phyloP scores from a whole-genome alignment of 2,329 filamentous ascomycete species.

The Didymella sp. region DNA sequence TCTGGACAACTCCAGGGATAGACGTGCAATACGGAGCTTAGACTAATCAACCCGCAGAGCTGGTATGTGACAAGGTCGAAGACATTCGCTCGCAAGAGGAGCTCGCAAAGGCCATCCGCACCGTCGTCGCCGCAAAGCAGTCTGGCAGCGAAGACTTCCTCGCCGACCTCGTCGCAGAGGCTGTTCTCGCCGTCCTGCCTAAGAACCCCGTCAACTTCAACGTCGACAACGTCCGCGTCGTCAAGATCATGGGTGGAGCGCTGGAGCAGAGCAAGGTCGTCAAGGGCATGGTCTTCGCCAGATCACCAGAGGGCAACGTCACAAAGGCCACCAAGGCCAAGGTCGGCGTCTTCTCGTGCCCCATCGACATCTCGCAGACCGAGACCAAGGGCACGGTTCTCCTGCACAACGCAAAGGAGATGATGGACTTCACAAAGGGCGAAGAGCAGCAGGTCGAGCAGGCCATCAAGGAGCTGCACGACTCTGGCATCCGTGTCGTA shows the following conservation, averaged over 20 bases:
- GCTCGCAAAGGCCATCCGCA: constrained; percentile 92
- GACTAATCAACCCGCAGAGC: constrained; percentile 59
- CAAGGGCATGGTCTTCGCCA: constrained; percentile 97
- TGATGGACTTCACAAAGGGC: constrained; percentile 97
- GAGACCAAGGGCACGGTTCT: constrained; percentile 99
- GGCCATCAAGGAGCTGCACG: constrained; percentile 92
- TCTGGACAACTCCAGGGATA: too few relatives aligned
- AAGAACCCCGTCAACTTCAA: constrained; percentile 98
- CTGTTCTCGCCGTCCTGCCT: constrained; percentile 83
- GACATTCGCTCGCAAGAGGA: constrained; percentile 82
- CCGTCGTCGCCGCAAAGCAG: constrained; percentile 96
- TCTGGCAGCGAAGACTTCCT: constrained; percentile 90
- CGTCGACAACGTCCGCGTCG: constrained; percentile 97
- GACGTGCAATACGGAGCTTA: not conserved
- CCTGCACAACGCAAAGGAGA: constrained; percentile 96
- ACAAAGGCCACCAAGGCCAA: constrained; percentile 94
- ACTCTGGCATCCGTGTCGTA: constrained; percentile 89
- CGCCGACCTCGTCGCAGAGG: constrained; percentile 84
- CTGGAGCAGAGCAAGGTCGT: constrained; percentile 93
- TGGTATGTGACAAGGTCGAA: constrained; percentile 88
- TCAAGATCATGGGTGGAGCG: constrained; percentile 99
- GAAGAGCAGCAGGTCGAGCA: constrained; percentile 92
- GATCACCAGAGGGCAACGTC: constrained; percentile 86
- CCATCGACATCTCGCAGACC: constrained; percentile 93
- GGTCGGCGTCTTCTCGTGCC: constrained; percentile 95